Conservation (phyloP, 768 basidiomycete genomes). For the Guyanaporus albipodus region DNA sequence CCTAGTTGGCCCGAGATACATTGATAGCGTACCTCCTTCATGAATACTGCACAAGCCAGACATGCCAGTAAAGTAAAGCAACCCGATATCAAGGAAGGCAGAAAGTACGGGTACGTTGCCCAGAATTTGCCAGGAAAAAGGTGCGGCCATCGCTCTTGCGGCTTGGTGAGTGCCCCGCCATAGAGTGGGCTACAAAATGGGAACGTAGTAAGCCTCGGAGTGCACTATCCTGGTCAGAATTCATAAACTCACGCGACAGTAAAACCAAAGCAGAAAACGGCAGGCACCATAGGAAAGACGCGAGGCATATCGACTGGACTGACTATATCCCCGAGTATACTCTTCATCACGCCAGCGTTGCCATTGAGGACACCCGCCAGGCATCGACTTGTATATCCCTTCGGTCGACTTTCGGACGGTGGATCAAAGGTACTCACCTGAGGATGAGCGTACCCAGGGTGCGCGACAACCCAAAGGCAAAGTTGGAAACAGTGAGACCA, state of each 20-base stretch:
- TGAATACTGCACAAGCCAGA: slow-evolving; percentile 18
- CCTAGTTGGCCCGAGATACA: neutral
- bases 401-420: neutral
- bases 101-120: slow-evolving; percentile 35
- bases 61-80: slow-evolving; percentile 10
- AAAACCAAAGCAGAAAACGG: slow-evolving; percentile 28
- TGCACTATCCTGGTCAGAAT: too few relatives aligned
- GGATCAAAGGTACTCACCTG: slow-evolving; percentile 34
- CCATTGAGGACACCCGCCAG: slow-evolving; percentile 37
- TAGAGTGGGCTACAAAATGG: slow-evolving; percentile 45
- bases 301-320: slow-evolving; percentile 33
- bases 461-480: slow-evolving; percentile 59
- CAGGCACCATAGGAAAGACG: slow-evolving; percentile 31
- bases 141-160: slow-evolving; percentile 50
- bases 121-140: slow-evolving; percentile 42
- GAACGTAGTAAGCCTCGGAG: neutral
- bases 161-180: slow-evolving; percentile 53
- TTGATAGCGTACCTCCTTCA: slow-evolving; percentile 30
- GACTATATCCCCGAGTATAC: slow-evolving; percentile 63
- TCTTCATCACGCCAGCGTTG: slow-evolving; percentile 60
- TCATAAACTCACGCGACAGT: slow-evolving; percentile 28
- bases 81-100: slow-evolving; percentile 31
- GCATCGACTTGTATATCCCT: slow-evolving; percentile 26
- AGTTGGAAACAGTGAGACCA: slow-evolving; percentile 49
- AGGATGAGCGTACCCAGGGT: slow-evolving; percentile 53